A percentile compares a stretch with the other conserved stretches of the same genome.
phyloP scores from a whole-genome alignment of 352 stramenopile species.

The Phytophthora fragariae region DNA sequence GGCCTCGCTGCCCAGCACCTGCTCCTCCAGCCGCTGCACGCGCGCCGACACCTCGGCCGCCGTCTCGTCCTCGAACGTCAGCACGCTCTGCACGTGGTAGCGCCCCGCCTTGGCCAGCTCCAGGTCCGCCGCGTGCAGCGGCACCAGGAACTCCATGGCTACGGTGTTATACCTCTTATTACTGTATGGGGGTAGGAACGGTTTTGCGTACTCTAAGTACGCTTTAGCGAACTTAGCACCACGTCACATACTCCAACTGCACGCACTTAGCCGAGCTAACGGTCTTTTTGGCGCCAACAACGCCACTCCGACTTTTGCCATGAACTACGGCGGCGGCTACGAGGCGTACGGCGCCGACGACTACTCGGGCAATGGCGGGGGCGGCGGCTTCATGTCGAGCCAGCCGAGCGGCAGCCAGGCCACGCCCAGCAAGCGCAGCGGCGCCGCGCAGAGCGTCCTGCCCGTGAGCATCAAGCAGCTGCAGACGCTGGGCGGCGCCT shows the following conservation, averaged over 20 bases:
- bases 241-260: too few species aligned
- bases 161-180: too few species aligned
- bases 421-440: constrained; percentile 61
- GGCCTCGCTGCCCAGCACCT: constrained; percentile 62
- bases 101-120: constrained; percentile 75
- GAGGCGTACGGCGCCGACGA: constrained; percentile 80
- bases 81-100: constrained; percentile 72
- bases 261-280: too few species aligned
- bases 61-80: constrained; percentile 60
- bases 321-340: constrained; percentile 78
- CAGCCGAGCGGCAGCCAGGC: constrained; percentile 55
- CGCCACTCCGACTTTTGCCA: constrained; percentile 9
- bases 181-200: too few species aligned
- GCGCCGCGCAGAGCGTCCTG: constrained; percentile 88
- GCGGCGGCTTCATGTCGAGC: constrained; percentile 80
- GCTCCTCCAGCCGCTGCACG: constrained; percentile 59
- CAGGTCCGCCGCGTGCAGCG: constrained; percentile 76
- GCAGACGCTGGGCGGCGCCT: constrained; percentile 38
- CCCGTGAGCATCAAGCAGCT: constrained; percentile 93
- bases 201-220: too few species aligned
- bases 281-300: too few species aligned
- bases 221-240: too few species aligned
- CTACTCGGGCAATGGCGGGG: constrained; percentile 50
- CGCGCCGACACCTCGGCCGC: constrained; percentile 53
- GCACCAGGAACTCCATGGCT: constrained; percentile 84